phyloP scores from a whole-genome alignment of 2,329 filamentous ascomycete genomes.

The Arthrobotrys conoides region DNA sequence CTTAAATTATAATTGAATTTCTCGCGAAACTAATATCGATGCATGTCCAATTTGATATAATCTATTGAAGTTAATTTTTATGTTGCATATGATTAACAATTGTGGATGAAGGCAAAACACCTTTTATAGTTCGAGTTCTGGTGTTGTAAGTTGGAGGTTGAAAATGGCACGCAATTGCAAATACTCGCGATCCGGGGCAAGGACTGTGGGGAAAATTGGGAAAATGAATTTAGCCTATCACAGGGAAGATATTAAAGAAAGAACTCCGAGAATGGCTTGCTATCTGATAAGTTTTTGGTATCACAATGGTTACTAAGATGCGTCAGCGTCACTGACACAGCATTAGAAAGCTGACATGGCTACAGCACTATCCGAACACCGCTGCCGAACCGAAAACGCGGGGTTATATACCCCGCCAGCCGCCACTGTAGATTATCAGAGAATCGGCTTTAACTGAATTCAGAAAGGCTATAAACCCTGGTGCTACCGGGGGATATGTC shows the following conservation, averaged over 20 bases:
- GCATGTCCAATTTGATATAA: too few species aligned
- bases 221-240: slow-evolving; percentile 4
- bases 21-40: neutral
- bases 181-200: slow-evolving; percentile 4
- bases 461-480: too few species aligned
- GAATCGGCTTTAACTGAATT: too few species aligned
- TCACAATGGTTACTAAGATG: slow-evolving; percentile 9
- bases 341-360: slow-evolving; percentile 15
- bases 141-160: slow-evolving; percentile 14
- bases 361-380: slow-evolving; percentile 43
- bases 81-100: neutral
- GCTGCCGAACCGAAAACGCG: slow-evolving; percentile 59
- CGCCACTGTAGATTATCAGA: neutral
- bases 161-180: neutral
- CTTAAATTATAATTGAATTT: neutral
- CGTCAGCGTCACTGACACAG: slow-evolving; percentile 24
- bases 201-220: neutral
- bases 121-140: slow-evolving; percentile 1
- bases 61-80: neutral
- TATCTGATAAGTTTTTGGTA: neutral
- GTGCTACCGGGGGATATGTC: too few species aligned
- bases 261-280: neutral
- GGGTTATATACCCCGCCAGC: slow-evolving; percentile 4
- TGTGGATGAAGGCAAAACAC: slow-evolving; percentile 8
- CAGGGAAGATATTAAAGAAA: slow-evolving; percentile 1